Base-by-base conservation (phyloP, 129 eudicot species). In the Centaurea solstitialis region DNA sequence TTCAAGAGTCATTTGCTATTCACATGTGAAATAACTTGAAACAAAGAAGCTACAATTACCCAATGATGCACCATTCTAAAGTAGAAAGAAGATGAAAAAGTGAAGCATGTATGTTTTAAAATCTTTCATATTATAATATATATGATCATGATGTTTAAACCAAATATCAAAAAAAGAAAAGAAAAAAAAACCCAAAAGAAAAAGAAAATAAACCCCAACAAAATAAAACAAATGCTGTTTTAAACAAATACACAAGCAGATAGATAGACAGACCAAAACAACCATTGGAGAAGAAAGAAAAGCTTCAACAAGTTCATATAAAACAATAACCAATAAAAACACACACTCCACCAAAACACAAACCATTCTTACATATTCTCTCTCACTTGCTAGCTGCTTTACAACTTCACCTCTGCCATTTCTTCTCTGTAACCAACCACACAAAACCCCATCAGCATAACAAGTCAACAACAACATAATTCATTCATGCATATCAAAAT, bases 341-440 rank as follows among this genome's bases (percentile, higher is more conserved):
- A 75, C 86, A 82, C 81, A 24, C 73, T 57, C 66, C 72, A 23
- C 18, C 18, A 50, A n/a, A 53, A n/a, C 22, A 57, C 61, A 81
- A 67, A 75, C 85, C 68, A 64, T 65, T 66, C 68, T 64, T 40
- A 73, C 84, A 72, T 73, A 72, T 61, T 73, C 78, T 26, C 78
- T 26, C 80, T 43, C 4, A 71, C 43, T 17, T 73, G 74, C 74
- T 40, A 21, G 35, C 68, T 33, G 69, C 53, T 65, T 62, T 64
- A 39, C 41, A 59, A 26, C 85, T 82, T 77, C 5, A 83, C 65
- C 82, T 88, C 84, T 81, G 90, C 93, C 97, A 91, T 78, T 91
- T 91, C 79, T 86, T 86, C 87, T 88, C 91, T 87, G 94, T 70
- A 83, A 83, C 76, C 74, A 68, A 53, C 57, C 66, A 77, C 71